Evolutionary conservation across 2,329 filamentous ascomycete species (phyloP).

Genomic region (Talaromyces sp.): DNA sequence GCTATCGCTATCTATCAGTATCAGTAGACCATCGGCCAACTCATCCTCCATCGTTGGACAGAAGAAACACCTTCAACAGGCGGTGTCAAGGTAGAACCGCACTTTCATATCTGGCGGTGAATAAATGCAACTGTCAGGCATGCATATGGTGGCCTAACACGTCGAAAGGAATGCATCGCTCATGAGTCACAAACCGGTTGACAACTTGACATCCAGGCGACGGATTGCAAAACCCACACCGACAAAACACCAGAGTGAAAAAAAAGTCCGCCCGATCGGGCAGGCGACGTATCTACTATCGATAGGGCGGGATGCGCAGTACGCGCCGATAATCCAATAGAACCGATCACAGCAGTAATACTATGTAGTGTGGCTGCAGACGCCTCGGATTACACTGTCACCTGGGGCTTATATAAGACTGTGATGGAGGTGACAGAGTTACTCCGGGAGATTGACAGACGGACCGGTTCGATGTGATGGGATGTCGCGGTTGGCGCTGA

Average conservation of each 20-base stretch:
- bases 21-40: background rate
- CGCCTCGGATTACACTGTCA: too few species aligned
- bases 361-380: background rate
- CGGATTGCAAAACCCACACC: background rate
- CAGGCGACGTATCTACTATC: background rate
- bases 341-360: too few species aligned
- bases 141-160: background rate
- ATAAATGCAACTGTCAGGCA: background rate
- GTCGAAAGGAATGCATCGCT: background rate
- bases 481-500: background rate
- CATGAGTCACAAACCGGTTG: background rate
- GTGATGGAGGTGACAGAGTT: too few species aligned
- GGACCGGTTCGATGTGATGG: too few species aligned
- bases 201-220: background rate
- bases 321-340: background rate
- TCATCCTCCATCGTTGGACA: background rate
- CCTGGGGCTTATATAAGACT: background rate
- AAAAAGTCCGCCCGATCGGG: background rate
- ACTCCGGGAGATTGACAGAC: too few species aligned
- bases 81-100: too few species aligned
- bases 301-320: background rate
- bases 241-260: too few species aligned
- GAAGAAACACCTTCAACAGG: too few species aligned
- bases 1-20: too few species aligned
- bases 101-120: too few species aligned